A percentile compares a stretch with the other conserved stretches of the same genome.
These are phyloP conservation scores for Tuber indicum DNA, from an alignment of 495 filamentous ascomycete genomes.

Conservation along the genomic window DNA sequence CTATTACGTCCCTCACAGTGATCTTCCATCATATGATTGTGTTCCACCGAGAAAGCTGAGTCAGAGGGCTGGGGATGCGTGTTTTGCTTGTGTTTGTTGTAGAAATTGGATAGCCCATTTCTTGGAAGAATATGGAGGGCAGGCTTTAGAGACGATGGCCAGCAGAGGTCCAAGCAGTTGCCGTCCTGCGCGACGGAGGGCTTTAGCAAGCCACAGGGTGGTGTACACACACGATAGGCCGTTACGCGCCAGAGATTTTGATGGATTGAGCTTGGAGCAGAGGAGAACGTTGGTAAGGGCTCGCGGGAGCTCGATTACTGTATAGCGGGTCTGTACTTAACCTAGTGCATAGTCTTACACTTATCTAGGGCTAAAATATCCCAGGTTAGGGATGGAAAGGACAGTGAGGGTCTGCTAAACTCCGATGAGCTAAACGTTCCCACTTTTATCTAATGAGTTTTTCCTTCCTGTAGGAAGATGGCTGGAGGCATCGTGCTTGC, in stretches of 20 bases:
- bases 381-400: background rate
- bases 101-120: slow-evolving; percentile 23
- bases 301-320: background rate
- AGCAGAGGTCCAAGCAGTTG: background rate
- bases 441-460: background rate
- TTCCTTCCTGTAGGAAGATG: background rate
- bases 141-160: background rate
- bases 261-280: slow-evolving; percentile 25
- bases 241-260: slow-evolving; percentile 24
- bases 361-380: background rate
- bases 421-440: background rate
- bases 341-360: background rate
- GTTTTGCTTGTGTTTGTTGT: slow-evolving; percentile 26
- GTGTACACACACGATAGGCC: slow-evolving; percentile 12
- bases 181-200: background rate
- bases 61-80: slow-evolving; percentile 17
- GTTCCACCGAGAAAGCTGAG: background rate
- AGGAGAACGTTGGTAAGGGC: slow-evolving; percentile 15
- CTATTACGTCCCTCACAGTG: slow-evolving; percentile 21
- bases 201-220: background rate
- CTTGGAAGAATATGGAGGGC: background rate
- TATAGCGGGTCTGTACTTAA: background rate
- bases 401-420: background rate
- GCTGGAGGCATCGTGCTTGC: background rate
- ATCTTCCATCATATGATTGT: slow-evolving; percentile 23